These are phyloP conservation scores for Podila minutissima DNA, from an alignment of 192 early-diverging fungal species.

Conservation along the genomic window DNA sequence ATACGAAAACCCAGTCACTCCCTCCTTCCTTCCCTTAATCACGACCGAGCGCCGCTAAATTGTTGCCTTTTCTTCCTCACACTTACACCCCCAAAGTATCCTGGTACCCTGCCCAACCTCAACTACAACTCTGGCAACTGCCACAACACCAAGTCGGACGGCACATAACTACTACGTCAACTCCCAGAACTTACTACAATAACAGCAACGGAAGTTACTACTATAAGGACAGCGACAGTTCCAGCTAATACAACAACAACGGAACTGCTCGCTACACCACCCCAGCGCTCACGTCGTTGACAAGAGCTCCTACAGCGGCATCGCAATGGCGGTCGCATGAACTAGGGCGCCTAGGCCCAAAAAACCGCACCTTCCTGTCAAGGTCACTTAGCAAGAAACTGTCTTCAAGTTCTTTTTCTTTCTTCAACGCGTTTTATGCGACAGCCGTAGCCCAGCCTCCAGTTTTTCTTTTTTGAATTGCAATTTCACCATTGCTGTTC, in stretches of 20 bases:
- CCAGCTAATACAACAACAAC: neutral
- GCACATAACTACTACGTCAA: neutral
- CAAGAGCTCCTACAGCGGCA: neutral
- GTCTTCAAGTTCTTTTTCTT: no score
- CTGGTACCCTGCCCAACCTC: neutral
- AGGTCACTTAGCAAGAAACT: no score
- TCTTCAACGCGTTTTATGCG: neutral
- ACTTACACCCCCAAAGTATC: neutral
- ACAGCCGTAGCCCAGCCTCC: neutral
- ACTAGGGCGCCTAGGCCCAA: no score
- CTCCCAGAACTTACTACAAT: no score
- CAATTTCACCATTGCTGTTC: neutral
- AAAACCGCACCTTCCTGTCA: no score
- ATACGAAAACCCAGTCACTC: no score
- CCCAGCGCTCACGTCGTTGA: neutral
- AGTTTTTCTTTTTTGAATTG: neutral
- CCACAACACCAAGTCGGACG: constrained; percentile 7
- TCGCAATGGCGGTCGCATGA: neutral
- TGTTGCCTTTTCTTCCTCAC: neutral
- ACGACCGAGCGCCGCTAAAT: no score
- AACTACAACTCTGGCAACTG: constrained; percentile 5
- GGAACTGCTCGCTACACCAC: neutral
- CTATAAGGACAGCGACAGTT: neutral
- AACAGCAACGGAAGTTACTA: neutral
- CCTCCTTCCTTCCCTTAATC: no score